Percentiles rank a stretch among this genome's conserved stretches.
phyloP scores from a whole-genome alignment of 2,329 filamentous ascomycete genomes.

The Colletotrichum trifolii region DNA sequence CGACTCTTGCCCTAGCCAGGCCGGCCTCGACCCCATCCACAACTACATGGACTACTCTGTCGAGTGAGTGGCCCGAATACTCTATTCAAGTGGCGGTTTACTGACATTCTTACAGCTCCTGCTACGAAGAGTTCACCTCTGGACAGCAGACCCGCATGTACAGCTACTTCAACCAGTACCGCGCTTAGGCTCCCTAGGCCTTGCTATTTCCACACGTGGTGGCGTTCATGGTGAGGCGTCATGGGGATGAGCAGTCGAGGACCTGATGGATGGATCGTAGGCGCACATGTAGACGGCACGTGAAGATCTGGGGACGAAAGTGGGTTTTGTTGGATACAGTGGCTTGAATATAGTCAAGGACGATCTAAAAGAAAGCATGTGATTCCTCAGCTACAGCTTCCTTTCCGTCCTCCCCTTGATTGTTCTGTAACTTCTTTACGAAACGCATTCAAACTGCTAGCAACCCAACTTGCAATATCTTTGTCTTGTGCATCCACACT shows the following conservation, averaged over 20 bases:
- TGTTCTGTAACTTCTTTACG: neutral
- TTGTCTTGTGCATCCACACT: slow-evolving; percentile 9
- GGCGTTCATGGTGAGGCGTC: neutral
- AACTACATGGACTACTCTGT: slow-evolving; percentile 55
- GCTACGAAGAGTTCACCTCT: slow-evolving; percentile 57
- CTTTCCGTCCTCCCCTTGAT: too few relatives aligned
- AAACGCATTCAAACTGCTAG: slow-evolving; percentile 22
- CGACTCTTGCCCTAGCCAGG: slow-evolving; percentile 47
- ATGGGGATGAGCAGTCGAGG: neutral
- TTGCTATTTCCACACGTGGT: neutral
- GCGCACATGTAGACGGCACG: too few relatives aligned
- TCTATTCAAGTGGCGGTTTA: neutral
- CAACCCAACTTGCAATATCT: slow-evolving; percentile 16
- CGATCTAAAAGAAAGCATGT: too few relatives aligned
- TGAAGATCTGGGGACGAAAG: too few relatives aligned
- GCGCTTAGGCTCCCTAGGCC: slow-evolving; percentile 24
- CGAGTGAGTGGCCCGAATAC: slow-evolving; percentile 47
- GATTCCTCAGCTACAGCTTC: too few relatives aligned
- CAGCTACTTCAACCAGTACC: slow-evolving; percentile 51
- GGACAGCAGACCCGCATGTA: slow-evolving; percentile 55
- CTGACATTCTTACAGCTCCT: slow-evolving; percentile 47
- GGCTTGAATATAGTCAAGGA: too few relatives aligned
- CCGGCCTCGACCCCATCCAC: slow-evolving; percentile 49
- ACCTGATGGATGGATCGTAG: too few relatives aligned
- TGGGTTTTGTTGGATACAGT: too few relatives aligned